Percentiles rank a stretch among this genome's conserved stretches.
Evolutionary conservation across 2,329 filamentous ascomycete genomes (phyloP).

Genomic region (Parastagonospora nodorum): DNA sequence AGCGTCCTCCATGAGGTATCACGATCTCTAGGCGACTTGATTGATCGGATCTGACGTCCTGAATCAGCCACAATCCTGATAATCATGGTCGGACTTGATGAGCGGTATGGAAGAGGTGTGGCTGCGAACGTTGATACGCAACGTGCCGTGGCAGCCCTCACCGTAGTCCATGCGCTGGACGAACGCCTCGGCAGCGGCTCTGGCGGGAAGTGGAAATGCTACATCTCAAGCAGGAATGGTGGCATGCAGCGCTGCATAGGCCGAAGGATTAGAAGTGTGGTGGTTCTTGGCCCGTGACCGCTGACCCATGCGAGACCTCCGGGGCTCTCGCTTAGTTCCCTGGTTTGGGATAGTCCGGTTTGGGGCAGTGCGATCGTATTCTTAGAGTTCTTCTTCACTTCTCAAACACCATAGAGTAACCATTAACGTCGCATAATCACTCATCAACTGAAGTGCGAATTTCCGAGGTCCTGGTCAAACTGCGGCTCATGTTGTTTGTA

Average conservation of each 20-base stretch:
- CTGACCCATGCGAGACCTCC: neutral
- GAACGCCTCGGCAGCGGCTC: neutral
- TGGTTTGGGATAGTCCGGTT: constrained; percentile 2
- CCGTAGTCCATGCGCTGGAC: neutral
- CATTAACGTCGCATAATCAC: neutral
- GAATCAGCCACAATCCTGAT: constrained; percentile 34
- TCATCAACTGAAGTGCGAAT: neutral
- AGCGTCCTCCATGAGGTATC: constrained; percentile 19
- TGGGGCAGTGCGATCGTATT: constrained; percentile 11
- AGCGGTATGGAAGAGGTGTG: neutral
- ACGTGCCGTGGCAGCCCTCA: no score
- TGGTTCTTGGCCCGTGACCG: constrained; percentile 1
- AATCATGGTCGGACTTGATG: constrained; percentile 22
- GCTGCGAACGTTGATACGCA: neutral
- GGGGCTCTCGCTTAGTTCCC: constrained; percentile 9
- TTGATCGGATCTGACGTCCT: constrained; percentile 34
- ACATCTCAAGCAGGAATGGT: neutral
- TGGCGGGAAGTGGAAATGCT: constrained; percentile 2
- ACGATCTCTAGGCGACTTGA: constrained; percentile 22
- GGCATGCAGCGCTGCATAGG: neutral
- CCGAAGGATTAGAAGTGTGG: neutral
- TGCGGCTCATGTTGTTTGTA: neutral
- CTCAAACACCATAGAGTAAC: neutral
- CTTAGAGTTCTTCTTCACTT: constrained; percentile 4
- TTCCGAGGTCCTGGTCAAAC: neutral